Conservation (phyloP, 306 rosid species). For the Vigna angularis region DNA sequence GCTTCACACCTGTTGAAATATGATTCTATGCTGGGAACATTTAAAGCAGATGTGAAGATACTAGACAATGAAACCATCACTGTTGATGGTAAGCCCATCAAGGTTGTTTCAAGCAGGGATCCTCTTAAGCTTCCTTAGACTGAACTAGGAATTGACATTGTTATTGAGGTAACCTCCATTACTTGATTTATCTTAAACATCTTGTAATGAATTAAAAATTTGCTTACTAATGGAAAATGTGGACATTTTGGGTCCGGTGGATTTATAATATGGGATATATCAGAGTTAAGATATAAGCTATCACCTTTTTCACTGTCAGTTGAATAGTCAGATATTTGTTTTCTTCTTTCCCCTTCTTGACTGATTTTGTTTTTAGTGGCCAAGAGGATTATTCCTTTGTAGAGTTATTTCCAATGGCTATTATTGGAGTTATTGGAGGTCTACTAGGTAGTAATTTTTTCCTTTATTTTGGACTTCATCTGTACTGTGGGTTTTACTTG, state of each 20-base stretch:
- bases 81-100: slow-evolving; percentile 91
- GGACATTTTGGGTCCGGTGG: slow-evolving; percentile 99
- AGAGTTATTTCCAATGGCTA: slow-evolving; percentile 93
- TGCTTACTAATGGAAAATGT: slow-evolving; percentile 61
- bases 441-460: slow-evolving; percentile 48
- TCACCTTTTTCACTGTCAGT: slow-evolving; percentile 37
- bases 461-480: slow-evolving; percentile 8
- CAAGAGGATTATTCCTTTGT: slow-evolving; percentile 97
- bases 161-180: slow-evolving; percentile 77
- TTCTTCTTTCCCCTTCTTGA: slow-evolving; percentile 47
- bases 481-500: slow-evolving; percentile 14
- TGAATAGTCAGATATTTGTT: slow-evolving; percentile 47
- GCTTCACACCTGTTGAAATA: slow-evolving; percentile 91
- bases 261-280: slow-evolving; percentile 94
- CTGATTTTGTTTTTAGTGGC: slow-evolving; percentile 68
- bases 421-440: slow-evolving; percentile 98
- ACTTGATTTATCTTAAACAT: not conserved
- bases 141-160: slow-evolving; percentile 97
- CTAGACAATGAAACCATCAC: slow-evolving; percentile 71
- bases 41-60: slow-evolving; percentile 88
- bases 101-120: slow-evolving; percentile 91
- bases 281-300: slow-evolving; percentile 77
- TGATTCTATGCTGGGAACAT: slow-evolving; percentile 93
- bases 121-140: slow-evolving; percentile 98
- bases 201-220: not conserved